Evolutionary conservation across 257 asterid species (phyloP), one percentile per base, ranked within the genome.

Genomic region (Paulownia fortunei): DNA sequence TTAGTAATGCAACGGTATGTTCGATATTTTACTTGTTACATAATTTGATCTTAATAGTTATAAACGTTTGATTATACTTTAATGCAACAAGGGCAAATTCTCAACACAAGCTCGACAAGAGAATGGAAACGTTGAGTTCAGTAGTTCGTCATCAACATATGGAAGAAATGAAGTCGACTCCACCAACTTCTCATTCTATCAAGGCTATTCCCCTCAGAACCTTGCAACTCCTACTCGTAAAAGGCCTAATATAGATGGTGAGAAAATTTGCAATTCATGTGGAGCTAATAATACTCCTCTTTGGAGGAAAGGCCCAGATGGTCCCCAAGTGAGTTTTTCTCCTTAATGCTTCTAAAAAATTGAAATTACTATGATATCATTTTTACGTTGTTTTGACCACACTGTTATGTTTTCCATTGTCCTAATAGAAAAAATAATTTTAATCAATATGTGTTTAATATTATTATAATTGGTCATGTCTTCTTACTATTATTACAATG

Each of bases 251-350:
- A 10, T n/a, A 7, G 55, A 36, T 6, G 32, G 16, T 21, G 30
- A 16, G 9, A 66, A 24, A 15, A 21, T 16, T 2, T 86, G 90
- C 70, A 41, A 2, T 1, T 19, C 5, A 0, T 86, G 87, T 49
- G 80, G 86, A 41, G 60, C 6, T 1, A n/a, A 16, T 0, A 23
- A 7, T 0, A 81, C 86, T 34, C 90, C 90, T 19, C 66, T 86
- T 0, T 86, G 90, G 87, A 79, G 87, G 54, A 86, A 72, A 70
- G 90, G 90, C 5, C 87, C 90, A 0, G 37, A 79, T 0, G 87
- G 87, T 1, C 78, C 68, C 42, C 81, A 76, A 19, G 84, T 76
- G 11, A 46, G 55, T 23, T 63, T n/a, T 61, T 62, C 49, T 6
- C 13, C 4, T 18, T 74, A 0, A 3, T 23, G 1, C 13, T 61